A percentile compares a stretch with the other conserved stretches of the same genome.
phyloP scores from a whole-genome alignment of 192 early-diverging fungal species.

The Coemansia sp. region DNA sequence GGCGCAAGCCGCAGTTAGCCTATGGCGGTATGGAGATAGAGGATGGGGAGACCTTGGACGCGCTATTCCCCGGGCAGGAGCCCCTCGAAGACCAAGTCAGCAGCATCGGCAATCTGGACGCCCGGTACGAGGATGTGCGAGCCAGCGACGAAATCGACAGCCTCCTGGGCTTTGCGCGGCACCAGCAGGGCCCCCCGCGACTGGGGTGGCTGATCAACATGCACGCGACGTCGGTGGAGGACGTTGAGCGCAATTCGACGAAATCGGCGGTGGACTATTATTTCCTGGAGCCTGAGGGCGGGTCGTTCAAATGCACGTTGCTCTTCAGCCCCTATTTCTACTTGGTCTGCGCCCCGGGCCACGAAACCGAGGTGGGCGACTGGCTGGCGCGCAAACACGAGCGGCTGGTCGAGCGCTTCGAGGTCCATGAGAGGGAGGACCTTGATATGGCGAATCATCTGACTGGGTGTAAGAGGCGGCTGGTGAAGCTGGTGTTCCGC shows the following conservation, averaged over 20 bases:
- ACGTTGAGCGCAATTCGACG: slow-evolving; percentile 63
- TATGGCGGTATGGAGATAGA: slow-evolving; percentile 7
- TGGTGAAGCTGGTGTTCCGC: slow-evolving; percentile 78
- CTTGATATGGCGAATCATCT: slow-evolving; percentile 90
- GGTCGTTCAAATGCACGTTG: slow-evolving; percentile 84
- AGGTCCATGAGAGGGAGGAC: slow-evolving; percentile 76
- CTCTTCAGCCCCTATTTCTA: slow-evolving; percentile 90
- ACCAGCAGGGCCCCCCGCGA: slow-evolving; percentile 68
- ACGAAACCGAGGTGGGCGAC: slow-evolving; percentile 82
- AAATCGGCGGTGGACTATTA: slow-evolving; percentile 85
- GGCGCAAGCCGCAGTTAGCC: slow-evolving; percentile 12
- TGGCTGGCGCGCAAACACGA: slow-evolving; percentile 73
- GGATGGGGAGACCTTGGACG: not conserved
- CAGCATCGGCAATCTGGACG: slow-evolving; percentile 23
- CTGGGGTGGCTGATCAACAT: slow-evolving; percentile 97
- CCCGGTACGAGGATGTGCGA: slow-evolving; percentile 27
- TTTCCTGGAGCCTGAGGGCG: slow-evolving; percentile 87
- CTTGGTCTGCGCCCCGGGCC: slow-evolving; percentile 73
- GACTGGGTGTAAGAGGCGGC: slow-evolving; percentile 63
- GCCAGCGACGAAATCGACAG: slow-evolving; percentile 55
- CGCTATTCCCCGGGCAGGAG: slow-evolving; percentile 8
- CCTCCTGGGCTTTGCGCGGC: slow-evolving; percentile 64
- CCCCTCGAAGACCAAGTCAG: slow-evolving; percentile 14
- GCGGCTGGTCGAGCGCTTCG: slow-evolving; percentile 61
- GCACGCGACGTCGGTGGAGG: slow-evolving; percentile 71